Evolutionary conservation across 371 early-diverging fungal genomes (phyloP), one percentile per base, ranked within the genome.

Genomic region (Dinochytrium kinnereticum): DNA sequence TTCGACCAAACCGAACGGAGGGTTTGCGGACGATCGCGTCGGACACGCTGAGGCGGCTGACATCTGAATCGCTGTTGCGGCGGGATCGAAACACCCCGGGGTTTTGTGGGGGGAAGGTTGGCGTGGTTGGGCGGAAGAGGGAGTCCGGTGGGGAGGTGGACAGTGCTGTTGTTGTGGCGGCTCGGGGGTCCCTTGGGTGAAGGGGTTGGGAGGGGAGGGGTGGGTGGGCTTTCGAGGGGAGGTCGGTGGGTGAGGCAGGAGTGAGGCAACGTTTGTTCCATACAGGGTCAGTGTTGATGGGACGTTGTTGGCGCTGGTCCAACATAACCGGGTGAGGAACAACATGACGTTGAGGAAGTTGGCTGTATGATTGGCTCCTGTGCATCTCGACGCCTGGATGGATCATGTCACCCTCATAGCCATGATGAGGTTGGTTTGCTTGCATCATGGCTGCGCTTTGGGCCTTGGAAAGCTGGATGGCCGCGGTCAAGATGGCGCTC

Each of bases 61-160:
- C 13, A 44, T 61, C 61, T 7, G 61, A 61, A 26, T 61, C 61
- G 34, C 34, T 33, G 61, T 34, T 31, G 7, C 61, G 61, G 7
- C 61, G 30, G 3, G 61, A 61, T 5, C 61, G 61, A 36, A 61
- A 61, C 34, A 61, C 61, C 13, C 61, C 61, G 15, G 61, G 61
- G 61, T 7, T 53, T 53, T 13, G n/a, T 5, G 55, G 55, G 5
- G 55, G 55, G n/a, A 44, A n/a, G 55, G 55, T 13, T 5, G 55
- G 55, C 26, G 55, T n/a, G 5, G 55, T 13, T 26, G 17, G 24
- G 26, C 17, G 55, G 7, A 5, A 5, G 17, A 26, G 10, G 55
- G 7, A 44, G 13, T 44, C 24, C 17, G 26, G 5, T 53, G 55
- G 55, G 55, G 55, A 24, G 55, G 26, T 53, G 55, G 26, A 53